These are phyloP conservation scores for Tricholoma hemisulphureum DNA, from an alignment of 768 basidiomycete species.

Conservation along the genomic window DNA sequence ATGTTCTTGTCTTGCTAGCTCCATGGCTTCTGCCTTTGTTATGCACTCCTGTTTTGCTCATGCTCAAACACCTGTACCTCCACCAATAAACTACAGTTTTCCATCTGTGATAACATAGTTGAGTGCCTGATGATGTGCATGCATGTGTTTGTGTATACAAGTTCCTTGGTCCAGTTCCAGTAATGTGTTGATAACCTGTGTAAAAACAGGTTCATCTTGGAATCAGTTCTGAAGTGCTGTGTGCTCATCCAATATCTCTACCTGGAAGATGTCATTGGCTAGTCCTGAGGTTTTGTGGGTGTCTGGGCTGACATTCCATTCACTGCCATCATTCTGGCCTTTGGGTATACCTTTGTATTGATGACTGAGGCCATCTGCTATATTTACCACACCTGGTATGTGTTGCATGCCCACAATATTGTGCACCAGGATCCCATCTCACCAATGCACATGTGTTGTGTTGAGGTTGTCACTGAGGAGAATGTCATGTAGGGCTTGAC, in stretches of 20 bases:
- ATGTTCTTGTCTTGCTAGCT: background rate
- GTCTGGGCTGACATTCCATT: slow-evolving; percentile 31
- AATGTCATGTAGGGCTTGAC: slow-evolving; percentile 24
- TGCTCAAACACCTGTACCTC: background rate
- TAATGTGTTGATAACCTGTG: slow-evolving; percentile 17
- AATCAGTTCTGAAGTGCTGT: slow-evolving; percentile 15
- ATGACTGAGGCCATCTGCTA: slow-evolving; percentile 31
- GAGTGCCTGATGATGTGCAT: slow-evolving; percentile 1
- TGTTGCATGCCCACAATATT: slow-evolving; percentile 26
- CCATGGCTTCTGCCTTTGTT: background rate
- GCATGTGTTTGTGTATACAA: background rate
- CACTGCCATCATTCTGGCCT: slow-evolving; percentile 23
- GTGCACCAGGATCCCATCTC: slow-evolving; percentile 22
- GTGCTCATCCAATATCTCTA: background rate
- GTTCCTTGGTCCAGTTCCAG: background rate
- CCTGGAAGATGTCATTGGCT: slow-evolving; percentile 7
- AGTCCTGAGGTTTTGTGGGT: slow-evolving; percentile 22
- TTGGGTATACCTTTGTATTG: slow-evolving; percentile 14
- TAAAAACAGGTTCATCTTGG: slow-evolving; percentile 19
- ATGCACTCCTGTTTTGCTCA: slow-evolving; percentile 3
- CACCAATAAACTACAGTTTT: slow-evolving; percentile 15
- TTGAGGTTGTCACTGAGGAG: slow-evolving; percentile 23
- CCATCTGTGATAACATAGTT: slow-evolving; percentile 9
- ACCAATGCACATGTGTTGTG: slow-evolving; percentile 25
- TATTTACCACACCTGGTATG: slow-evolving; percentile 19